Evolutionary conservation across 371 early-diverging fungal genomes (phyloP).

Genomic region (Smittium culicis): DNA sequence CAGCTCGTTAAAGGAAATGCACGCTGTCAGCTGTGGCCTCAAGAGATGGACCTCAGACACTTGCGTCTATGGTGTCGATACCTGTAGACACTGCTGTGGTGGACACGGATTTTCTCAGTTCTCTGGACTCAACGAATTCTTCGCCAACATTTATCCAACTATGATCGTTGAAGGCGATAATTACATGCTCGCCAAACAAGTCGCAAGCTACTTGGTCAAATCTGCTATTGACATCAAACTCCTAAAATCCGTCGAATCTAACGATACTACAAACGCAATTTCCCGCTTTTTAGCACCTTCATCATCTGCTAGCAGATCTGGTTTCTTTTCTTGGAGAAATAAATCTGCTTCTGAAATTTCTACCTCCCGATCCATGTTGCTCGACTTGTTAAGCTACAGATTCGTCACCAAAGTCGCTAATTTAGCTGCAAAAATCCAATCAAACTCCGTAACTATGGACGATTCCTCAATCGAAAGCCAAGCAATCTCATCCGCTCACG

Average conservation of each 20-base stretch:
- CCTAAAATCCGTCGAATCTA: constrained; percentile 13
- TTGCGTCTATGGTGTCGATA: constrained; percentile 64
- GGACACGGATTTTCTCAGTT: constrained; percentile 71
- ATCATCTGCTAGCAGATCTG: not conserved
- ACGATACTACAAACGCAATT: constrained; percentile 24
- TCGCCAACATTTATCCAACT: constrained; percentile 46
- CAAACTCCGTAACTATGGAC: constrained; percentile 36
- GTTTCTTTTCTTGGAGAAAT: not conserved
- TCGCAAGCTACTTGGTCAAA: constrained; percentile 49
- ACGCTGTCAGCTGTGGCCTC: constrained; percentile 69
- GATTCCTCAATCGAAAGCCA: constrained; percentile 47
- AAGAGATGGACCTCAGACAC: constrained; percentile 66
- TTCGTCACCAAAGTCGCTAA: constrained; percentile 17
- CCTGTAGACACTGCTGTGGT: constrained; percentile 57
- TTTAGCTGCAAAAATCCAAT: not conserved
- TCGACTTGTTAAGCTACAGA: constrained; percentile 51
- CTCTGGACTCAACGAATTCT: constrained; percentile 60
- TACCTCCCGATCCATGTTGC: constrained; percentile 36
- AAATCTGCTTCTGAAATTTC: constrained; percentile 9
- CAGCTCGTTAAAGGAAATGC: constrained; percentile 54
- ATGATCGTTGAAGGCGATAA: constrained; percentile 76
- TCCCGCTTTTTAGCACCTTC: constrained; percentile 14
- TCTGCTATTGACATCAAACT: constrained; percentile 36
- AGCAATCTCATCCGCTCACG: constrained; percentile 47
- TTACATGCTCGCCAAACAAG: constrained; percentile 61